Percentiles rank a stretch among this genome's conserved stretches.
Evolutionary conservation across 202 grass and related monocot genomes (phyloP).

Genomic region (Schoenoplectus triqueter): DNA sequence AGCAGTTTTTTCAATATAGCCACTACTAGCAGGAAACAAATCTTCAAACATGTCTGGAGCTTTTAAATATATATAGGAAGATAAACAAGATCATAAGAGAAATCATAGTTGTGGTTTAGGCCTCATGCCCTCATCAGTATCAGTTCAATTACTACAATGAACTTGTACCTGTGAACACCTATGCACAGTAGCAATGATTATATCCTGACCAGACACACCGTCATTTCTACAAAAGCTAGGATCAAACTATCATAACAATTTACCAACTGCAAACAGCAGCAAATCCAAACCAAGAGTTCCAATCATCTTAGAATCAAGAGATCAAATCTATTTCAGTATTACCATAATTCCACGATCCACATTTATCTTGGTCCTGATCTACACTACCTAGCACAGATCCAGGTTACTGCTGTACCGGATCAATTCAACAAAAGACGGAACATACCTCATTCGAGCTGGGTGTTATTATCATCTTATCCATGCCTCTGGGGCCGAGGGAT

Average conservation of each 20-base stretch:
- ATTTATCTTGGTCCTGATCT: constrained; percentile 3
- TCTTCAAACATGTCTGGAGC: background rate
- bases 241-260: background rate
- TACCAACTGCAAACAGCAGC: background rate
- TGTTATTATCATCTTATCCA: constrained; percentile 93
- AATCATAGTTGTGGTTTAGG: background rate
- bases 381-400: constrained; percentile 5
- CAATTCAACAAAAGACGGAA: background rate
- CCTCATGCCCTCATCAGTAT: no score
- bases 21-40: background rate
- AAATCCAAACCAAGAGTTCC: background rate
- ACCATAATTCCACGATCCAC: background rate
- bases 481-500: constrained; percentile 71
- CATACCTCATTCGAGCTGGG: constrained; percentile 48
- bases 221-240: no score
- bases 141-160: background rate
- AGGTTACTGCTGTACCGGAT: background rate
- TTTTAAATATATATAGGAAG: background rate
- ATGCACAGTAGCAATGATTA: no score
- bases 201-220: no score
- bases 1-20: background rate
- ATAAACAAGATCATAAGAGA: background rate
- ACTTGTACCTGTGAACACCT: background rate
- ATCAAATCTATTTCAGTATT: background rate
- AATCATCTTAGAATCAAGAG: background rate